A percentile compares a stretch with the other conserved stretches of the same genome.
phyloP scores from a whole-genome alignment of 1,284 basidiomycete genomes.

The Irpex rosettiformis region DNA sequence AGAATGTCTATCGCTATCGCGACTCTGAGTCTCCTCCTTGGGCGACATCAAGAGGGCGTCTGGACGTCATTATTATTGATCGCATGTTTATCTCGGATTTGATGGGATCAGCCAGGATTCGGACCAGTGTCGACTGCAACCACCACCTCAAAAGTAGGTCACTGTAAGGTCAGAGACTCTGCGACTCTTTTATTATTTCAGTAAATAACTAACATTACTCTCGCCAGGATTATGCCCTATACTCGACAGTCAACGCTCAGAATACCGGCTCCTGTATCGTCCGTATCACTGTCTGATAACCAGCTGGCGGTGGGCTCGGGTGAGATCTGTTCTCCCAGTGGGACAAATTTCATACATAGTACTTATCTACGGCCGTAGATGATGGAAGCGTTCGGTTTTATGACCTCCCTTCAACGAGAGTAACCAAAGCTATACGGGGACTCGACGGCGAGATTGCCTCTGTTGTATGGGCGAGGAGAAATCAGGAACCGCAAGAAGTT shows the following conservation, averaged over 20 bases:
- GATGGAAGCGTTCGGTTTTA: conserved; percentile 73
- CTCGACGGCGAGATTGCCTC: conserved; percentile 60
- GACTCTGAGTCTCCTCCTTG: neutral
- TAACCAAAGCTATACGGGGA: conserved; percentile 59
- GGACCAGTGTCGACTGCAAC: neutral
- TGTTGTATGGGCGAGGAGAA: conserved; percentile 37
- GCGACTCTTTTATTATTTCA: neutral
- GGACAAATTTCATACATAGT: neutral
- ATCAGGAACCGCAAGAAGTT: conserved; percentile 38
- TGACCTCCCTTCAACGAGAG: conserved; percentile 52
- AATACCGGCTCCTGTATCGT: conserved; percentile 21
- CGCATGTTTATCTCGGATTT: neutral
- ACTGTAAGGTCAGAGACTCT: neutral
- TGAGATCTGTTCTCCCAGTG: conserved; percentile 7
- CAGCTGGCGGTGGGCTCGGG: conserved; percentile 25
- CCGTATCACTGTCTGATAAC: conserved; percentile 17
- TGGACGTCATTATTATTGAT: neutral
- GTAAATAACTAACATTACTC: neutral
- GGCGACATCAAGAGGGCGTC: neutral
- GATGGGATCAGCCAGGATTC: neutral
- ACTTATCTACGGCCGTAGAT: conserved; percentile 34
- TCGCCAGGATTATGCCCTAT: conserved; percentile 7
- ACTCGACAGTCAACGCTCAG: conserved; percentile 12
- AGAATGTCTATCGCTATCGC: conserved; percentile 7
- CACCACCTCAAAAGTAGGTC: neutral